Evolutionary conservation across 768 basidiomycete species (phyloP), one percentile per base, ranked within the genome.

Genomic region (Rhodotorula babjevae): DNA sequence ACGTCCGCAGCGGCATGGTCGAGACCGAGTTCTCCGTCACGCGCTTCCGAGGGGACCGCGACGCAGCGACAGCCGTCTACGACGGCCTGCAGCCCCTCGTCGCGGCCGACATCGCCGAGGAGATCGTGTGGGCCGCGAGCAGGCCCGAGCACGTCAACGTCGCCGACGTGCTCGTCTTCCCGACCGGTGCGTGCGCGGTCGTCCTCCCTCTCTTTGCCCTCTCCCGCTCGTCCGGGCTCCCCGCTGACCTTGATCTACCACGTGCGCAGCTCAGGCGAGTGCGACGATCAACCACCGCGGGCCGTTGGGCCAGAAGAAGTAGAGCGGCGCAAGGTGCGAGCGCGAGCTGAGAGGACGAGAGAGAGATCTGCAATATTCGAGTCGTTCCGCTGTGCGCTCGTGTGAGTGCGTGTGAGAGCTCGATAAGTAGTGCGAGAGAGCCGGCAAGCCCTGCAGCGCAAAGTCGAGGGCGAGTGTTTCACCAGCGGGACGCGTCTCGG

Each of bases 61-160:
- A 80, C 6, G 87, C 88, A 0, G 96, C 96, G 8, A 88, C 90
- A 79, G 90, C 90, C 77, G 94, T 97, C 4, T 99, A 99, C 81
- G 84, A 90, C 46, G 95, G 73, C 29, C 50, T 78, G 25, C 59
- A 73, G 57, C 77, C 77, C 33, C 68, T 78, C n/a, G 69, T 71
- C 4, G 76, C 67, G 0, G 55, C 68, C 16, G 73, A 76, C 60
- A 76, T 76, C 49, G 96, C 96, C 2, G 96, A 99, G 80, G 93
- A 98, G 82, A 94, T 99, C 78, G 93, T 95, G 29, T 99, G 95
- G 95, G 88, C 88, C 23, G 95, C 96, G 29, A 85, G n/a, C 90
- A 19, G 88, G 94, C 55, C 59, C 15, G 40, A 63, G 27, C 72
- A 75, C 57, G 63, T 77, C 53, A 65, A 67, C 29, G 61, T 73